A percentile compares a stretch with the other conserved stretches of the same genome.
phyloP scores from a whole-genome alignment of 192 early-diverging fungal genomes.

The Backusella morwellensis region DNA sequence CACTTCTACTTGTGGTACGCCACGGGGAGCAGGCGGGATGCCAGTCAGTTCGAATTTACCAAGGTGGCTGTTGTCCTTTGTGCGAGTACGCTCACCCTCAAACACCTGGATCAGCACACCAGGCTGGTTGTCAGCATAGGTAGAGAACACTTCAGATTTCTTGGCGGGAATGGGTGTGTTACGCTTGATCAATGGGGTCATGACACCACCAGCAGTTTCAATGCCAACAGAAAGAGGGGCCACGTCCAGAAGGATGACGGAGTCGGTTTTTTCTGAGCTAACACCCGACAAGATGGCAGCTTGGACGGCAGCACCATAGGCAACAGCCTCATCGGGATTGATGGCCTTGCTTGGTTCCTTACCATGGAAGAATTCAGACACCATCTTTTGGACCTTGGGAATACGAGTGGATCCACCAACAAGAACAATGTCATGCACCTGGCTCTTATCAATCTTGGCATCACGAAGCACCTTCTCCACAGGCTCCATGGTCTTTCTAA shows the following conservation, averaged over 20 bases:
- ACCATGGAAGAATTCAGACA: conserved; percentile 95
- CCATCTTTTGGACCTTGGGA: conserved; percentile 97
- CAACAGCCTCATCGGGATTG: conserved; percentile 98
- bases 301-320: conserved; percentile 95
- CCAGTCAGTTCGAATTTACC: conserved; percentile 98
- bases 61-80: conserved; percentile 97
- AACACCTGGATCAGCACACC: conserved; percentile 95
- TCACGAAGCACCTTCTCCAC: conserved; percentile 96
- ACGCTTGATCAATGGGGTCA: conserved; percentile 91
- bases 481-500: conserved; percentile 91
- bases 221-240: conserved; percentile 96
- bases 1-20: conserved; percentile 96
- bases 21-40: conserved; percentile 94
- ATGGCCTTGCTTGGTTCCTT: conserved; percentile 95
- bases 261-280: conserved; percentile 92
- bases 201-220: conserved; percentile 95
- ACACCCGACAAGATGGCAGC: conserved; percentile 93
- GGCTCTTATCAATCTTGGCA: conserved; percentile 91
- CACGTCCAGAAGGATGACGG: conserved; percentile 90
- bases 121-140: conserved; percentile 95
- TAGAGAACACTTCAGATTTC: conserved; percentile 97
- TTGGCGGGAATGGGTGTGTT: conserved; percentile 99
- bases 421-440: conserved; percentile 92
- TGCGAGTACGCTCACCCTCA: conserved; percentile 96
- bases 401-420: conserved; percentile 99